Evolutionary conservation across 2,329 filamentous ascomycete genomes (phyloP).

Genomic region (Graphiopsis chlorocephala): DNA sequence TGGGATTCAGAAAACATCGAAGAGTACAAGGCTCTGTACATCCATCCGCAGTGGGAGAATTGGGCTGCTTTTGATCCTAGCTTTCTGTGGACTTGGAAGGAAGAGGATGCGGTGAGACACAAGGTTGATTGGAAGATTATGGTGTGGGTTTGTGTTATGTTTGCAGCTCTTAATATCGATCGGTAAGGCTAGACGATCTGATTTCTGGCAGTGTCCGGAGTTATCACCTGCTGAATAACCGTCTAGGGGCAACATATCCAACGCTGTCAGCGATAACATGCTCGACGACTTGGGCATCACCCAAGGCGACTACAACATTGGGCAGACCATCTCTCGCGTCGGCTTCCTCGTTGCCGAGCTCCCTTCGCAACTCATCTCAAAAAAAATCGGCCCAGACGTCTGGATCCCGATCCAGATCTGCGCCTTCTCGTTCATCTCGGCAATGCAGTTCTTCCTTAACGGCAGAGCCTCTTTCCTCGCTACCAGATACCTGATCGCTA

Average conservation of each 20-base stretch:
- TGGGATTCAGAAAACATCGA: neutral
- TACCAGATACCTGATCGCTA: neutral
- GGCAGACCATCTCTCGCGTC: constrained; percentile 41
- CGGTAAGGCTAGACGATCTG: neutral
- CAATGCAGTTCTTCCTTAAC: constrained; percentile 37
- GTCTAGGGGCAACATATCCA: neutral
- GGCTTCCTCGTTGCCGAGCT: constrained; percentile 47
- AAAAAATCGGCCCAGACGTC: constrained; percentile 44
- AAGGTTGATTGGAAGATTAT: constrained; percentile 10
- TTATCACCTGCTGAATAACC: neutral
- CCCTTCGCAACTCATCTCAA: constrained; percentile 51
- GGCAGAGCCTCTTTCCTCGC: constrained; percentile 17
- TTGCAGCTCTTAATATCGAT: constrained; percentile 2
- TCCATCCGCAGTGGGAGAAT: neutral
- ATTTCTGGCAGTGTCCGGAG: neutral
- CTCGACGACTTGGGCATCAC: constrained; percentile 40
- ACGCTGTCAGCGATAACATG: constrained; percentile 25
- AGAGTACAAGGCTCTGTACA: neutral
- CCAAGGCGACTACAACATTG: constrained; percentile 42
- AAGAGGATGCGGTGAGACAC: neutral
- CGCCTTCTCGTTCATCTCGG: constrained; percentile 35
- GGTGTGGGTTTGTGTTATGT: constrained; percentile 7
- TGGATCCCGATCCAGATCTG: constrained; percentile 39
- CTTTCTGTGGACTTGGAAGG: constrained; percentile 7
- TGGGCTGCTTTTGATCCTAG: neutral